Conservation (phyloP, 805 yeast genomes). For the Candida silvicultrix region DNA sequence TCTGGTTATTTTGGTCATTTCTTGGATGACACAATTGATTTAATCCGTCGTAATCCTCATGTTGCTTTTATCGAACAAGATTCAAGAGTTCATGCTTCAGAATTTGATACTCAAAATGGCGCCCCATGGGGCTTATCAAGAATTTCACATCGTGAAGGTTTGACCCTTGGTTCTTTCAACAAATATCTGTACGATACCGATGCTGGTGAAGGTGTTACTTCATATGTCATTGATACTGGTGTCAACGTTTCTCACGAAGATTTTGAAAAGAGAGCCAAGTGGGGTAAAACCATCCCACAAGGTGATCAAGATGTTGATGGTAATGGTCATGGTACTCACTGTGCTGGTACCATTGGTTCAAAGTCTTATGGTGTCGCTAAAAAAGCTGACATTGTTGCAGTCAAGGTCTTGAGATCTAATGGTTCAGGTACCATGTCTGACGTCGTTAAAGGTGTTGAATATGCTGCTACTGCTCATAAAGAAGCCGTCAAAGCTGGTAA, state of each 20-base stretch:
- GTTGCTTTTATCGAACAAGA: slow-evolving; percentile 73
- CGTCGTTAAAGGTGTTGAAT: slow-evolving; percentile 80
- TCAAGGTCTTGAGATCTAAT: slow-evolving; percentile 74
- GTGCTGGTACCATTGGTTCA: slow-evolving; percentile 94
- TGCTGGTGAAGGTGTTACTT: slow-evolving; percentile 79
- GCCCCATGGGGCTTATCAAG: slow-evolving; percentile 96
- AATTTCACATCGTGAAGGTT: slow-evolving; percentile 73
- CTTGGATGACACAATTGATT: slow-evolving; percentile 65
- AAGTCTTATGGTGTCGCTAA: slow-evolving; percentile 79
- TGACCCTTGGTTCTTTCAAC: slow-evolving; percentile 63
- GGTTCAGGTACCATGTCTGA: slow-evolving; percentile 84
- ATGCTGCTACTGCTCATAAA: slow-evolving; percentile 67
- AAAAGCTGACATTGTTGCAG: slow-evolving; percentile 71
- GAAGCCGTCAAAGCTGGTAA: slow-evolving; percentile 43
- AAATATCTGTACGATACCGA: slow-evolving; percentile 66
- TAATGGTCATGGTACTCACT: slow-evolving; percentile 94
- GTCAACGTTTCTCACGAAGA: slow-evolving; percentile 68
- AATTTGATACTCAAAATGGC: slow-evolving; percentile 64
- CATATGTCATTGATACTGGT: slow-evolving; percentile 90
- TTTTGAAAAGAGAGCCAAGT: slow-evolving; percentile 75
- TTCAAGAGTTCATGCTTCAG: slow-evolving; percentile 59
- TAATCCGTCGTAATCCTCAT: slow-evolving; percentile 59
- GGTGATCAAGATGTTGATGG: slow-evolving; percentile 72
- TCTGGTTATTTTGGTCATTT: slow-evolving; percentile 85
- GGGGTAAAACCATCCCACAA: slow-evolving; percentile 79